Conservation (phyloP, 1,284 basidiomycete species). For the Malassezia vespertilionis region DNA sequence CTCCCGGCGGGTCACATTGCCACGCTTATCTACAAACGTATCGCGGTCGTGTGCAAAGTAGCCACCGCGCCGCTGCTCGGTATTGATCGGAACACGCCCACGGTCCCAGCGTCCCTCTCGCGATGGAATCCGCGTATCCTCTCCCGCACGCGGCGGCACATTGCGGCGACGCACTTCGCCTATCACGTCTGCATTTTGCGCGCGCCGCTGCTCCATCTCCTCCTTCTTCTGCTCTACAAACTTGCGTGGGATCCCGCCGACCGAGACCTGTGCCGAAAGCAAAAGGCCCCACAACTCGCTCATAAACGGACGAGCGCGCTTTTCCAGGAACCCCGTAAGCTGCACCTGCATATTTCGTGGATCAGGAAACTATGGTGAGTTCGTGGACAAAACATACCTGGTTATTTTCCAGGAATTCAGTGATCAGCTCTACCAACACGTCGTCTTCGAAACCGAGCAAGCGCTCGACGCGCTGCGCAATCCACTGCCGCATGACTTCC, state of each 20-base stretch:
- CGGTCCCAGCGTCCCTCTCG: conserved; percentile 14
- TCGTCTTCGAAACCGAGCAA: conserved; percentile 91
- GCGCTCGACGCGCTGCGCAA: conserved; percentile 77
- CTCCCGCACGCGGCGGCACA: neutral
- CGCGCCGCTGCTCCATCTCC: conserved; percentile 64
- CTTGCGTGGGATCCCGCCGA: conserved; percentile 78
- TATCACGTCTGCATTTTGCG: neutral
- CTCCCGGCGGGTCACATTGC: conserved; percentile 12
- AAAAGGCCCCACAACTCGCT: conserved; percentile 74
- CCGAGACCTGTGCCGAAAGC: conserved; percentile 75
- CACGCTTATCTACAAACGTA: conserved; percentile 9
- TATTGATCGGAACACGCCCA: conserved; percentile 9
- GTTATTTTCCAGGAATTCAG: conserved; percentile 78
- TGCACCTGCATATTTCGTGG: conserved; percentile 91
- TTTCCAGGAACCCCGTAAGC: conserved; percentile 73
- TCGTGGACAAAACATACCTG: too few species aligned
- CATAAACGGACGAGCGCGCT: conserved; percentile 73
- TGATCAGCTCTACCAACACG: conserved; percentile 87
- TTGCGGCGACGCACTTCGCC: conserved; percentile 8
- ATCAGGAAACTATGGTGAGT: conserved; percentile 61
- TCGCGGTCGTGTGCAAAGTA: neutral
- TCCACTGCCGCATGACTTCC: conserved; percentile 67
- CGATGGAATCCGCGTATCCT: neutral
- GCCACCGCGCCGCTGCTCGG: neutral
- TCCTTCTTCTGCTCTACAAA: conserved; percentile 93